Conservation (phyloP, 75 land plant species). For the Selaginella moellendorffii region DNA sequence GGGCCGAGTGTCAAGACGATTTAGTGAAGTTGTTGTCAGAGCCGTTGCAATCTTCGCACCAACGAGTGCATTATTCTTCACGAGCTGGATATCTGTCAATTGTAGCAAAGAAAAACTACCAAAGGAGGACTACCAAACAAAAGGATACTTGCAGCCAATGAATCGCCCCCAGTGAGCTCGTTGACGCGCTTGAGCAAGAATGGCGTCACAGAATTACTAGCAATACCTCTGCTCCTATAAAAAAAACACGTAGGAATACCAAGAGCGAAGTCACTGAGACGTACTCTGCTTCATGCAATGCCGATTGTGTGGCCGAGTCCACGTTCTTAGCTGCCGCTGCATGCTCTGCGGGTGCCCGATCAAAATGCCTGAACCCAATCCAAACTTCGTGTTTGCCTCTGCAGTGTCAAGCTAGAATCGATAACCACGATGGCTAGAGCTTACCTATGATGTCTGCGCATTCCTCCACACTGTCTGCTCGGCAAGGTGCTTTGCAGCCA, state of each 20-base stretch:
- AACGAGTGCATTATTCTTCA: conserved; percentile 72
- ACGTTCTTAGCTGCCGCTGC: conserved; percentile 64
- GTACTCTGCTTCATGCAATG: conserved; percentile 65
- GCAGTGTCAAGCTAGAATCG: conserved; percentile 7
- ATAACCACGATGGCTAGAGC: conserved; percentile 8
- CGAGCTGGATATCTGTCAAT: conserved; percentile 57
- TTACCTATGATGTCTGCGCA: conserved; percentile 74
- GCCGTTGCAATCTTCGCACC: conserved; percentile 72
- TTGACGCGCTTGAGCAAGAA: conserved; percentile 69
- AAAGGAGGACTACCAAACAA: no score
- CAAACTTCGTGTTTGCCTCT: conserved; percentile 53
- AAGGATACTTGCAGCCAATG: conserved; percentile 88
- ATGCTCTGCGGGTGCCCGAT: conserved; percentile 69
- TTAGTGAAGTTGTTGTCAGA: conserved; percentile 20
- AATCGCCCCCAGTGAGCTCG: conserved; percentile 80
- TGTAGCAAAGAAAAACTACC: neutral
- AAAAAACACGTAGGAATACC: no score
- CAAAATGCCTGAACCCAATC: conserved; percentile 52
- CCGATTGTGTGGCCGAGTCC: conserved; percentile 63
- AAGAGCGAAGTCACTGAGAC: no score
- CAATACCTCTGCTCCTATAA: conserved; percentile 42
- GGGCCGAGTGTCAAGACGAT: no score
- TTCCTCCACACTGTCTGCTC: conserved; percentile 60
- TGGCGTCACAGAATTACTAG: conserved; percentile 73
- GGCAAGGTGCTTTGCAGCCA: conserved; percentile 71